A percentile compares a stretch with the other conserved stretches of the same genome.
Evolutionary conservation across 768 basidiomycete species (phyloP).

Genomic region (Tylopilus plumbeoviolaceoides): DNA sequence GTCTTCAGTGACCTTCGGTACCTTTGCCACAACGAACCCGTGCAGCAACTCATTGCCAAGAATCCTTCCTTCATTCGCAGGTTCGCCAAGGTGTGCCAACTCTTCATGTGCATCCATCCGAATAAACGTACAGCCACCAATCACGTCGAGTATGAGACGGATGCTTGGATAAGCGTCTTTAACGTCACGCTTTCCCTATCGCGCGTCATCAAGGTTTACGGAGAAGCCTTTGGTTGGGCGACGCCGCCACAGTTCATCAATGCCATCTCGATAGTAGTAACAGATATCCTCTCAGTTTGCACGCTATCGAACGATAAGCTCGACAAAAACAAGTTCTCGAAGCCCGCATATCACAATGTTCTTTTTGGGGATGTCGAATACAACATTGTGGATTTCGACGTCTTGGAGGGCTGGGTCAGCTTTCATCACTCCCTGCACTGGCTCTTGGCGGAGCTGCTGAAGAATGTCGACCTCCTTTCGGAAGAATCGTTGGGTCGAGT

Average conservation of each 20-base stretch:
- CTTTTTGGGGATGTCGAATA: conserved; percentile 57
- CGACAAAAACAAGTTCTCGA: conserved; percentile 61
- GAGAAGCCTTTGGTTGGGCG: conserved; percentile 70
- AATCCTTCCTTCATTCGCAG: conserved; percentile 63
- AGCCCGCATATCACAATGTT: conserved; percentile 62
- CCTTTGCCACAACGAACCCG: conserved; percentile 74
- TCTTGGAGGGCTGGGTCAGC: conserved; percentile 78
- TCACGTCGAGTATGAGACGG: conserved; percentile 95
- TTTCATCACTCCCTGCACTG: conserved; percentile 93
- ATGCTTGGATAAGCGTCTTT: conserved; percentile 96
- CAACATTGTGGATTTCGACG: conserved; percentile 72
- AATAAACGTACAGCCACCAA: conserved; percentile 76
- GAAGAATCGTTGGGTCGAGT: conserved; percentile 49
- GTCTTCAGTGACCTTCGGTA: conserved; percentile 90
- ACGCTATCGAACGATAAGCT: conserved; percentile 63
- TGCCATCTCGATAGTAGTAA: conserved; percentile 66
- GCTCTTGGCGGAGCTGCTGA: conserved; percentile 85
- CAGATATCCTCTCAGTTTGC: conserved; percentile 69
- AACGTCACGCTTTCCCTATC: conserved; percentile 90
- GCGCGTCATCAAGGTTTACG: conserved; percentile 84
- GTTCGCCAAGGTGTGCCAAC: conserved; percentile 72
- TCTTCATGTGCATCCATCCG: conserved; percentile 93
- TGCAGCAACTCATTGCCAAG: conserved; percentile 73
- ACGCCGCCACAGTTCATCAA: conserved; percentile 54
- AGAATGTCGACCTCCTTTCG: conserved; percentile 68